A percentile compares a stretch with the other conserved stretches of the same genome.
phyloP scores from a whole-genome alignment of 2,329 filamentous ascomycete species.

The Fusarium caatingaense region DNA sequence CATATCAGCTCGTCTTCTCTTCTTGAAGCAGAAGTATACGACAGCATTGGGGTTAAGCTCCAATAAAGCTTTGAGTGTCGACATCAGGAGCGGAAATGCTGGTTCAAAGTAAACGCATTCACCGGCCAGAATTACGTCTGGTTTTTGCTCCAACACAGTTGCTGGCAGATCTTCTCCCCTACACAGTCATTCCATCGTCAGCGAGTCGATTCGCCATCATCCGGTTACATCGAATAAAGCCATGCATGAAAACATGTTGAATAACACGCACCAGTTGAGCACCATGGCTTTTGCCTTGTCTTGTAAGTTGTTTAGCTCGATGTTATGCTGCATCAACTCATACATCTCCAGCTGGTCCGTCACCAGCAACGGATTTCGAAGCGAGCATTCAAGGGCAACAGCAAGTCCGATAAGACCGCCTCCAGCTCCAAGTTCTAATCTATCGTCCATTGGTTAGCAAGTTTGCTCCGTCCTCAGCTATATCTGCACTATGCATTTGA shows the following conservation, averaged over 20 bases:
- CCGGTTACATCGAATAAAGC: conserved; percentile 40
- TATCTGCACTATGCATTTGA: conserved; percentile 22
- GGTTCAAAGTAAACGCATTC: conserved; percentile 99
- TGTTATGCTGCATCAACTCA: conserved; percentile 86
- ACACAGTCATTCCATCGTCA: conserved; percentile 32
- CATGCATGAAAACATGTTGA: conserved; percentile 2
- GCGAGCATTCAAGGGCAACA: conserved; percentile 66
- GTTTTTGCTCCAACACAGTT: conserved; percentile 66
- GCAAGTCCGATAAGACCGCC: conserved; percentile 84
- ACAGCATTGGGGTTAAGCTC: conserved; percentile 73
- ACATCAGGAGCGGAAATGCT: conserved; percentile 86
- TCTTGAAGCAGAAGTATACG: conserved; percentile 93
- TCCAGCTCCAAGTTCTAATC: conserved; percentile 91
- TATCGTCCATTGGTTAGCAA: conserved; percentile 54
- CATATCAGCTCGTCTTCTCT: conserved; percentile 82
- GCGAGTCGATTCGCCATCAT: conserved; percentile 21
- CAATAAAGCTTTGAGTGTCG: conserved; percentile 80
- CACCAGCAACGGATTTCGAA: conserved; percentile 72
- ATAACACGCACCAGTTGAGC: conserved; percentile 78
- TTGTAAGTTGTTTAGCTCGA: conserved; percentile 79
- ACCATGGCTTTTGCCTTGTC: conserved; percentile 73
- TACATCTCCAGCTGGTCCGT: conserved; percentile 93
- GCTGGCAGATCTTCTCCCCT: conserved; percentile 72
- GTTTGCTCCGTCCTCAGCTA: background rate
- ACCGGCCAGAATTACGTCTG: conserved; percentile 88